These are phyloP conservation scores for Vaccinium macrocarpon DNA, from an alignment of 148 eudicot genomes.

Conservation along the genomic window DNA sequence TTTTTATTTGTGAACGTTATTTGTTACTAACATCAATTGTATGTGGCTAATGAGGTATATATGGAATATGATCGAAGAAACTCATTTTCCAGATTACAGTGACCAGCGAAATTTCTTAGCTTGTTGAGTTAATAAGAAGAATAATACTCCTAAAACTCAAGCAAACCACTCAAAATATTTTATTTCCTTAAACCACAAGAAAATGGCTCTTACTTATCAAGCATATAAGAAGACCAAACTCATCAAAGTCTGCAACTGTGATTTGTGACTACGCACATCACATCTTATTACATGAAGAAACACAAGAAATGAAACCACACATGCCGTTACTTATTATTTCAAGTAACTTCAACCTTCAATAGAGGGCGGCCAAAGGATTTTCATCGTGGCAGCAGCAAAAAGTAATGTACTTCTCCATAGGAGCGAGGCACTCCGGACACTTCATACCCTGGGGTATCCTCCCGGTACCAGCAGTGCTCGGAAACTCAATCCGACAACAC, in stretches of 20 bases:
- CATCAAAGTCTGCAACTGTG: neutral
- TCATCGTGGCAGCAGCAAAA: constrained; percentile 47
- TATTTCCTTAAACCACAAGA: neutral
- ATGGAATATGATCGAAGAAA: neutral
- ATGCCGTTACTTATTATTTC: neutral
- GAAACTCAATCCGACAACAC: constrained; percentile 45
- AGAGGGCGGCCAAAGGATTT: neutral
- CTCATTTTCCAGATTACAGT: neutral
- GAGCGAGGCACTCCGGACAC: constrained; percentile 53
- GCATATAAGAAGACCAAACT: neutral
- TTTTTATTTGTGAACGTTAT: too few relatives aligned
- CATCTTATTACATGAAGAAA: neutral
- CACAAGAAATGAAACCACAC: neutral
- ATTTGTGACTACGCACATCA: neutral
- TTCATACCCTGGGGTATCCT: constrained; percentile 34
- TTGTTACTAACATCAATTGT: too few relatives aligned
- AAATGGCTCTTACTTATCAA: neutral
- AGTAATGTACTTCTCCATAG: constrained; percentile 32
- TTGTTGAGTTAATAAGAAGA: neutral
- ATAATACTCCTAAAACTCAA: neutral
- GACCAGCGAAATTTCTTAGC: neutral
- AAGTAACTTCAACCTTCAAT: neutral
- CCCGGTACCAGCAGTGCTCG: constrained; percentile 14
- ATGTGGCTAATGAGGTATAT: neutral
- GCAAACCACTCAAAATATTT: neutral